Percentiles rank a stretch among this genome's conserved stretches.
Conservation (phyloP, 495 filamentous ascomycete species). For the Rostrohypoxylon terebratum region DNA sequence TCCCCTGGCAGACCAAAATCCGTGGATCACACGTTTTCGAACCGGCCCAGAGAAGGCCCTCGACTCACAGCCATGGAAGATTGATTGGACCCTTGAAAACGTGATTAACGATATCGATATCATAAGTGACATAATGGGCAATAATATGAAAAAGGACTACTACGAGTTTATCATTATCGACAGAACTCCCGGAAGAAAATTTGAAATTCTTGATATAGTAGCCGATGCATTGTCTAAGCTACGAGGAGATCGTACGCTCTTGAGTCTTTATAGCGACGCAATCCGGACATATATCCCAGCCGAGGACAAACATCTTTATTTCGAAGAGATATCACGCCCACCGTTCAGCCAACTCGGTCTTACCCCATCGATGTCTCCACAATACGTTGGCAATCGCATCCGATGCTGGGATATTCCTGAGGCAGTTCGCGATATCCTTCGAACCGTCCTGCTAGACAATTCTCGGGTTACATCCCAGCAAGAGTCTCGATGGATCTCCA, state of each 20-base stretch:
- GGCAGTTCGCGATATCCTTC: background rate
- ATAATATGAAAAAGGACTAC: background rate
- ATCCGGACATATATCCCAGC: background rate
- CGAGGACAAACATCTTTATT: background rate
- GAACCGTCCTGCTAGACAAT: background rate
- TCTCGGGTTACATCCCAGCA: background rate
- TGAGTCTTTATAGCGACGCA: background rate
- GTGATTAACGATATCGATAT: background rate
- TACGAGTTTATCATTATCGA: background rate
- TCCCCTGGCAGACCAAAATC: background rate
- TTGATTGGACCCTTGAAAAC: background rate
- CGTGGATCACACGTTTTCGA: background rate
- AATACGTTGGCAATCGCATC: background rate
- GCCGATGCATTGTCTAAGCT: background rate
- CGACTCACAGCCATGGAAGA: background rate
- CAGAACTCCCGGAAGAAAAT: background rate
- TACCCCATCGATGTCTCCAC: background rate
- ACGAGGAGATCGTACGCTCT: background rate
- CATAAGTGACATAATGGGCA: background rate
- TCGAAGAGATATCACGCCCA: background rate
- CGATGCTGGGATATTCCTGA: background rate
- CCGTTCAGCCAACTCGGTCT: background rate
- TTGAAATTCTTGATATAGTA: background rate
- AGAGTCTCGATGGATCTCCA: background rate
- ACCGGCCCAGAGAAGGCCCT: background rate